Evolutionary conservation across 495 filamentous ascomycete species (phyloP), one percentile per base, ranked within the genome.

Genomic region (Xylaria intraflava): DNA sequence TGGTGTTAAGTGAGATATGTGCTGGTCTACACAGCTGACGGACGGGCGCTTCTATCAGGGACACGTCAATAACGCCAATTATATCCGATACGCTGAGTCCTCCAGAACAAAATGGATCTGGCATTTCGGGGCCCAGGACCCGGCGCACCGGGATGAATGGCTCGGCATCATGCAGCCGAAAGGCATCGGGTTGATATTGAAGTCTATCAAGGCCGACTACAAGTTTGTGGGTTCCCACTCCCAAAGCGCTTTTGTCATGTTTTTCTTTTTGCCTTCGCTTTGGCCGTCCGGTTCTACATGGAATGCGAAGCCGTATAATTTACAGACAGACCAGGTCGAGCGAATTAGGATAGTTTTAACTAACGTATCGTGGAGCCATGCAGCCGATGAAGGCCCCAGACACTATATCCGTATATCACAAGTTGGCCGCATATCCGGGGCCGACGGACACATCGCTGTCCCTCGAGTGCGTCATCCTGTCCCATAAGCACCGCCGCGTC

Each of bases 351-450:
- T 12, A 1, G 11, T 43, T n/a, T 7, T 11, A 19, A 19, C 50
- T 52, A 52, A 52, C 22, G 20, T 24, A 10, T 12, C 8, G 17
- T 29, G 20, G 5, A 23, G 38, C 17, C 12, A 45, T 27, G n/a
- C 24, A 96, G 91, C 90, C 92, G 9, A 88, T 96, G 82, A 85
- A 78, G 45, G 94, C 81, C 61, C 91, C 92, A 0, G 91, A 97
- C 71, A 83, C 78, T 46, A 82, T 96, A 44, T 88, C 89, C 0
- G 87, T 93, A 7, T 91, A 90, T 62, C 93, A 96, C 68, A 95
- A 87, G 64, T 78, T 98, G 6, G 71, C 76, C 6, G 53, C 66
- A n/a, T 49, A 51, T 14, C 72, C 73, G 14, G 44, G 58, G 10
- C 47, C 55, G 1, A 56, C 51, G 2, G 55, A 67, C 27, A 70